phyloP scores from a whole-genome alignment of 495 filamentous ascomycete species.

The Talaromyces proteolyticus region DNA sequence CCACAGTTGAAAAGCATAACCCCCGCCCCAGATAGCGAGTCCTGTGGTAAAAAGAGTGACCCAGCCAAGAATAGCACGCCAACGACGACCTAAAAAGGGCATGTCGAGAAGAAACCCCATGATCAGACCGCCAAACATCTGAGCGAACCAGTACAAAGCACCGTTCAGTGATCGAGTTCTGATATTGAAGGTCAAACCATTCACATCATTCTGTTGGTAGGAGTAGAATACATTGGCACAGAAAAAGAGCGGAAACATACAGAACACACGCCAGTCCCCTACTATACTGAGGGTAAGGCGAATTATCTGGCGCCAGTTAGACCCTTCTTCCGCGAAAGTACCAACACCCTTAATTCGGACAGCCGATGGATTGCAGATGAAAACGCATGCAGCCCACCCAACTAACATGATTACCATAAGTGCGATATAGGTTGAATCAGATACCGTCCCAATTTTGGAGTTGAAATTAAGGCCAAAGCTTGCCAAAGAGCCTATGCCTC shows the following conservation, averaged over 20 bases:
- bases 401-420: conserved; percentile 41
- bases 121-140: conserved; percentile 46
- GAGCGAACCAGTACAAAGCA: conserved; percentile 48
- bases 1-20: conserved; percentile 44
- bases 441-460: conserved; percentile 37
- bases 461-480: conserved; percentile 43
- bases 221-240: conserved; percentile 78
- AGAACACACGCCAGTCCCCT: conserved; percentile 33
- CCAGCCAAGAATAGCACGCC: conserved; percentile 41
- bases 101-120: conserved; percentile 45
- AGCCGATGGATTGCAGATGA: conserved; percentile 29
- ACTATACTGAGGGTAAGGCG: conserved; percentile 52
- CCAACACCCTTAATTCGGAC: conserved; percentile 59
- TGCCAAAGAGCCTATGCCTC: conserved; percentile 41
- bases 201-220: conserved; percentile 57
- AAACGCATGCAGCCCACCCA: conserved; percentile 48
- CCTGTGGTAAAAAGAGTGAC: conserved; percentile 37
- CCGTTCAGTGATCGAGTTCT: conserved; percentile 43
- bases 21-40: conserved; percentile 49
- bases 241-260: conserved; percentile 47
- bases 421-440: conserved; percentile 43
- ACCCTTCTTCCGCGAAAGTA: conserved; percentile 20
- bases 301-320: conserved; percentile 24
- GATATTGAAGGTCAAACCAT: conserved; percentile 43
- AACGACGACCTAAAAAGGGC: conserved; percentile 26